Evolutionary conservation across 257 asterid genomes (phyloP).

Genomic region (Ocimum tenuiflorum): DNA sequence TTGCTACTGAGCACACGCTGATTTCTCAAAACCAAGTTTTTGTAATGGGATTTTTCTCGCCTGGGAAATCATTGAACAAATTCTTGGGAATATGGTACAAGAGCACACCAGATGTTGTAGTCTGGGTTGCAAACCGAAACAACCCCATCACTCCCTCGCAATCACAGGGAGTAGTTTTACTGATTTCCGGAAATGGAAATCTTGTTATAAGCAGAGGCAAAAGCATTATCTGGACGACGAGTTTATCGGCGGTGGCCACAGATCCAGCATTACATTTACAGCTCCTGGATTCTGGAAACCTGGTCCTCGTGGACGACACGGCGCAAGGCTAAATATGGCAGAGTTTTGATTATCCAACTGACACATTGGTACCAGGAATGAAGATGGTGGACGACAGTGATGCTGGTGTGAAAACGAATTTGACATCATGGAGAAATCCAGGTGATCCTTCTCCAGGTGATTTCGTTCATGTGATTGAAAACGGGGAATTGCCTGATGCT

Average conservation of each 20-base stretch:
- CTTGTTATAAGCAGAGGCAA: neutral
- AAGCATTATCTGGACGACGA: too few relatives aligned
- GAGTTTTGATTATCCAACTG: conserved; percentile 27
- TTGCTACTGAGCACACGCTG: conserved; percentile 20
- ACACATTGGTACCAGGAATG: conserved; percentile 25
- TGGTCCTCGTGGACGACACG: neutral
- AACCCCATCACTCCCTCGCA: conserved; percentile 12
- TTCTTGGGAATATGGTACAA: conserved; percentile 30
- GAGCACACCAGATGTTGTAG: conserved; percentile 15
- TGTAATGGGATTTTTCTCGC: conserved; percentile 32
- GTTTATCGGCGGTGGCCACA: neutral
- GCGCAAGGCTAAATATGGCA: conserved; percentile 18
- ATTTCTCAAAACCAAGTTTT: conserved; percentile 22
- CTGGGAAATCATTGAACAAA: conserved; percentile 10
- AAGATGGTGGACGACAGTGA: neutral
- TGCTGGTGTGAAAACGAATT: conserved; percentile 8
- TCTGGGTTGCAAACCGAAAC: conserved; percentile 32
- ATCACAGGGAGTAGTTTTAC: neutral
- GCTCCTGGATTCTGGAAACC: conserved; percentile 28
- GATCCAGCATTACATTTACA: conserved; percentile 15
- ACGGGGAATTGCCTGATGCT: conserved; percentile 16
- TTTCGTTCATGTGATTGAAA: conserved; percentile 5
- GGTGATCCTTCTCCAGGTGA: conserved; percentile 40
- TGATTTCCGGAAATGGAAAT: neutral
- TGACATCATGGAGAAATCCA: conserved; percentile 33